phyloP scores from a whole-genome alignment of 805 yeast species.

The Hanseniaspora valbyensis region DNA sequence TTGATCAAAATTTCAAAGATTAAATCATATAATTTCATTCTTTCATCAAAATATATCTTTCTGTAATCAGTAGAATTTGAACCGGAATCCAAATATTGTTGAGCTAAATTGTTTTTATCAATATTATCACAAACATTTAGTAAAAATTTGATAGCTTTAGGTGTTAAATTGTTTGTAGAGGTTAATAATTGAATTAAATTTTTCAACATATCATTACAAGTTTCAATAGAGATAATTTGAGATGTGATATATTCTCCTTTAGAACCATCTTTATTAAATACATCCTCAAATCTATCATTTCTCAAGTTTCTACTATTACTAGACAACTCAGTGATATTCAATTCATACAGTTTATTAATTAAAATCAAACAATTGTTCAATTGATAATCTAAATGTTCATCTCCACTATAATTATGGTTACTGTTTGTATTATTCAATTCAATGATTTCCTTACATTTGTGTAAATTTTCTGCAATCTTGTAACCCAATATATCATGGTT shows the following conservation, averaged over 20 bases:
- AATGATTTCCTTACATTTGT: slow-evolving; percentile 67
- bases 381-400: slow-evolving; percentile 53
- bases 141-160: slow-evolving; percentile 77
- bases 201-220: slow-evolving; percentile 58
- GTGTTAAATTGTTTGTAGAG: slow-evolving; percentile 42
- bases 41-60: slow-evolving; percentile 39
- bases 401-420: slow-evolving; percentile 8
- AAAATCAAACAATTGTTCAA: slow-evolving; percentile 63
- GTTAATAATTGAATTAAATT: slow-evolving; percentile 32
- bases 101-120: slow-evolving; percentile 50
- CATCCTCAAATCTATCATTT: slow-evolving; percentile 28
- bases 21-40: slow-evolving; percentile 53
- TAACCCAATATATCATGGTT: slow-evolving; percentile 86
- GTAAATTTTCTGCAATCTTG: slow-evolving; percentile 84
- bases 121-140: slow-evolving; percentile 61
- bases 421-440: slow-evolving; percentile 34
- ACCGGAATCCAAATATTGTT: slow-evolving; percentile 46
- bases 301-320: slow-evolving; percentile 14
- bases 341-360: slow-evolving; percentile 65
- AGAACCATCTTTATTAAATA: slow-evolving; percentile 31
- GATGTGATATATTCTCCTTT: slow-evolving; percentile 66
- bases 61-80: slow-evolving; percentile 41
- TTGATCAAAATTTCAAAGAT: slow-evolving; percentile 65
- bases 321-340: slow-evolving; percentile 10
- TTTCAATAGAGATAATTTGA: slow-evolving; percentile 33